A percentile compares a stretch with the other conserved stretches of the same genome.
Evolutionary conservation across 495 filamentous ascomycete species (phyloP).

Genomic region (Xylaria flabelliformis): DNA sequence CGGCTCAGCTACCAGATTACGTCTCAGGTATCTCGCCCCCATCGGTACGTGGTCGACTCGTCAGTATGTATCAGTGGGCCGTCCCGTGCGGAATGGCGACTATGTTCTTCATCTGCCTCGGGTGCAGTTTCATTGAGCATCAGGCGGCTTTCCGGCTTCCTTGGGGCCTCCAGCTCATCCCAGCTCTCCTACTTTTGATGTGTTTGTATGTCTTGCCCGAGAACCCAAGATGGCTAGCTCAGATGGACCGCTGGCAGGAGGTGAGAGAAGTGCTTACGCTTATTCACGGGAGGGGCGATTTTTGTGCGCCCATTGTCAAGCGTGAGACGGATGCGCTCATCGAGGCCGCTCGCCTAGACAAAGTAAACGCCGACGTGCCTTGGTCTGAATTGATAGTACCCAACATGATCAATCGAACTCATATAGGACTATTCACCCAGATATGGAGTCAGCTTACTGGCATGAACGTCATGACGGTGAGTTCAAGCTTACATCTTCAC

Average conservation of each 20-base stretch:
- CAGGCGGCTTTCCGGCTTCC: conserved; percentile 72
- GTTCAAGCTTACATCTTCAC: neutral
- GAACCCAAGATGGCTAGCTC: conserved; percentile 78
- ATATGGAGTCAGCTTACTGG: conserved; percentile 86
- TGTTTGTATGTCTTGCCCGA: conserved; percentile 73
- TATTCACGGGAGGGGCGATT: conserved; percentile 71
- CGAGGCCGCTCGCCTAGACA: conserved; percentile 72
- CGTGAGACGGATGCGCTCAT: conserved; percentile 75
- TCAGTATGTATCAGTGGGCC: conserved; percentile 77
- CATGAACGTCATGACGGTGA: conserved; percentile 85
- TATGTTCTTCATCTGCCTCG: conserved; percentile 84
- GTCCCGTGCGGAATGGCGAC: conserved; percentile 84
- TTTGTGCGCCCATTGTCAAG: conserved; percentile 64
- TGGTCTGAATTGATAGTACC: conserved; percentile 74
- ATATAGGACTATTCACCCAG: conserved; percentile 78
- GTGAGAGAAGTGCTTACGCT: conserved; percentile 66
- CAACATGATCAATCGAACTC: conserved; percentile 75
- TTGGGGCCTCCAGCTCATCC: conserved; percentile 80
- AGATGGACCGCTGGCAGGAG: conserved; percentile 77
- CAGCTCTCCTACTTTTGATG: conserved; percentile 66
- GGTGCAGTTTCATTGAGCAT: conserved; percentile 68
- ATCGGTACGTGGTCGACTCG: conserved; percentile 71
- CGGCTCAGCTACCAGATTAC: conserved; percentile 81
- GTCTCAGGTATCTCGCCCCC: conserved; percentile 76
- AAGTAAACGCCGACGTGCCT: conserved; percentile 62